A percentile compares a stretch with the other conserved stretches of the same genome.
Evolutionary conservation across 140 eudicot genomes (phyloP).

Genomic region (Flaveria floridana): DNA sequence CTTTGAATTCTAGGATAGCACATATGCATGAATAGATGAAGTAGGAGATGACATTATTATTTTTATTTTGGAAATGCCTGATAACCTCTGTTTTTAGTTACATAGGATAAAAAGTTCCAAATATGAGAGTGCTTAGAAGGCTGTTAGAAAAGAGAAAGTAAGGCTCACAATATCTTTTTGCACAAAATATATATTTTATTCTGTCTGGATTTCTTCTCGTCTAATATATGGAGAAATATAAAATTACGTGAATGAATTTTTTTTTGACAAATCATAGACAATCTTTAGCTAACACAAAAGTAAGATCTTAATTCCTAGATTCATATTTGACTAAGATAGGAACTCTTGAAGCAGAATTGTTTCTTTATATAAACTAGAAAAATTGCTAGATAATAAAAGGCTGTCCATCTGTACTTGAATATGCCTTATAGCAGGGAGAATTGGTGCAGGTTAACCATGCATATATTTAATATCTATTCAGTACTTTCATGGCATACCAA

Average conservation of each 20-base stretch:
- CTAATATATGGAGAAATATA: slow-evolving; percentile 1
- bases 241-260: not conserved
- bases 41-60: too few relatives aligned
- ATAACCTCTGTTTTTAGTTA: not conserved
- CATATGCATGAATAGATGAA: too few relatives aligned
- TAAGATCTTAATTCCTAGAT: not conserved
- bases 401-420: not conserved
- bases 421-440: not conserved
- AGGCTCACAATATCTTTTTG: slow-evolving; percentile 5
- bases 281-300: slow-evolving; percentile 7
- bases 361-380: not conserved
- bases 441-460: slow-evolving; percentile 10
- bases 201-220: not conserved
- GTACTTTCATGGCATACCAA: not conserved
- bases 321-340: not conserved
- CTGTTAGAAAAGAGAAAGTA: slow-evolving; percentile 17
- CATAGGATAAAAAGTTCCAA: not conserved
- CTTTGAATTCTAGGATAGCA: too few relatives aligned
- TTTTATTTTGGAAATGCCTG: not conserved
- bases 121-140: not conserved
- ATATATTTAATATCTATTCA: not conserved
- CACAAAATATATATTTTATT: slow-evolving; percentile 2
- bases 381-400: not conserved
- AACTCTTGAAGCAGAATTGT: slow-evolving; percentile 1
- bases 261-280: not conserved